phyloP scores from a whole-genome alignment of 768 basidiomycete genomes.

The Rhodotorula taiwanensis region DNA sequence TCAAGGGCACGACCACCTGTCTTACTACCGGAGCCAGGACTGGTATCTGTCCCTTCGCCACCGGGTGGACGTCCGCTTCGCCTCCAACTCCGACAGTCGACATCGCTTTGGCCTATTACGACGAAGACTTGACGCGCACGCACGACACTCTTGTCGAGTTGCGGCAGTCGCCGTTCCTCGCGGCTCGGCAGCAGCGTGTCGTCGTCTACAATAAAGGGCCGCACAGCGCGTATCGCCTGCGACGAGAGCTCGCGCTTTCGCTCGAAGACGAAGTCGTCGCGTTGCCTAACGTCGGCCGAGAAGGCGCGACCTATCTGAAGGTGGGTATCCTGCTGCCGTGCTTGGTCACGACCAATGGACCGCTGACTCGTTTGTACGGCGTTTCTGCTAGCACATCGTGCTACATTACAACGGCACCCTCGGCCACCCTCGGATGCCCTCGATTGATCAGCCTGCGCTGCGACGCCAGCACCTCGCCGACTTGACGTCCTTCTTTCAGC shows the following conservation, averaged over 20 bases:
- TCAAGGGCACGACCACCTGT: too few relatives aligned
- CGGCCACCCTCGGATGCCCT: conserved; percentile 5
- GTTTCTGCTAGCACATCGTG: conserved; percentile 43
- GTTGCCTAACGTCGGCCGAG: conserved; percentile 42
- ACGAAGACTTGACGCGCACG: conserved; percentile 35
- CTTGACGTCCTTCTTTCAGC: conserved; percentile 44
- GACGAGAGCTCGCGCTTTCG: conserved; percentile 29
- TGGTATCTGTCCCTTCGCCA: too few relatives aligned
- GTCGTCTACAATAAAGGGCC: conserved; percentile 42
- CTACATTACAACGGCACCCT: conserved; percentile 39
- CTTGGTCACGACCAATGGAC: neutral
- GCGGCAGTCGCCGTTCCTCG: conserved; percentile 5
- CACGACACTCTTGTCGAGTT: conserved; percentile 31
- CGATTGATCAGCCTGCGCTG: neutral
- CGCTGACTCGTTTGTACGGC: too few relatives aligned
- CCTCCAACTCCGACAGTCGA: too few relatives aligned
- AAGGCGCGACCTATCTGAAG: conserved; percentile 44
- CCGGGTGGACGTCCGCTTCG: too few relatives aligned
- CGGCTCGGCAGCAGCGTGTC: conserved; percentile 20
- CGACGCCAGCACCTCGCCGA: conserved; percentile 29
- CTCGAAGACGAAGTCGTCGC: conserved; percentile 40
- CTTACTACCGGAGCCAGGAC: too few relatives aligned
- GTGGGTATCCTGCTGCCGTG: conserved; percentile 28
- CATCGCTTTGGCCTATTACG: conserved; percentile 41
- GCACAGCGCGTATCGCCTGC: conserved; percentile 11